phyloP scores from a whole-genome alignment of 1,139 yeast genomes.

The Hyphopichia khmerensis region DNA sequence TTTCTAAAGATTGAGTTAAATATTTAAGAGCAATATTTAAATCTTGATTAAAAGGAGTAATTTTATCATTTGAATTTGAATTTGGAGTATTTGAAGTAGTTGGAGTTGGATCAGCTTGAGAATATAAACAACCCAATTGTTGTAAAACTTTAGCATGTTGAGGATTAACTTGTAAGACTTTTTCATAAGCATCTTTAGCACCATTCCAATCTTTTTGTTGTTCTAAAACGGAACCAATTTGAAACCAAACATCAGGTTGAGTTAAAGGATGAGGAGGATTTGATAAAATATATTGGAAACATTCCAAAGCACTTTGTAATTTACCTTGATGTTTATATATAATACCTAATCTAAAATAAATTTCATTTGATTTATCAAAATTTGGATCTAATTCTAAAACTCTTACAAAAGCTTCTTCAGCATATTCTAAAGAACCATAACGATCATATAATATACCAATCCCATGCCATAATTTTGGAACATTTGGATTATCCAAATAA shows the following conservation, averaged over 20 bases:
- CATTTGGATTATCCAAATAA: conserved; percentile 89
- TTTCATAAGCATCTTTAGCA: conserved; percentile 93
- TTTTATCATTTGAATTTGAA: conserved; percentile 6
- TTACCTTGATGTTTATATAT: conserved; percentile 94
- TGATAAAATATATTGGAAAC: conserved; percentile 85
- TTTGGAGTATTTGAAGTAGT: conserved; percentile 38
- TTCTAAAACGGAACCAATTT: conserved; percentile 92
- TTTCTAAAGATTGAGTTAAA: conserved; percentile 81
- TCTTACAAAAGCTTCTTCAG: conserved; percentile 96
- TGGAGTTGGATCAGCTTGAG: conserved; percentile 60
- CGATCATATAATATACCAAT: conserved; percentile 95
- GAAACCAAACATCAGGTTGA: conserved; percentile 98
- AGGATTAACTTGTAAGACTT: conserved; percentile 85
- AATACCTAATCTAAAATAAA: conserved; percentile 94
- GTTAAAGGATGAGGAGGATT: conserved; percentile 96
- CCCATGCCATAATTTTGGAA: conserved; percentile 97
- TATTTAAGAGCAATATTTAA: conserved; percentile 81
- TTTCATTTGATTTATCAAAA: conserved; percentile 94
- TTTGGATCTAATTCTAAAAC: conserved; percentile 94
- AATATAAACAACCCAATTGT: conserved; percentile 92
- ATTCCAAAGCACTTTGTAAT: conserved; percentile 82
- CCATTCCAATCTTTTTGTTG: conserved; percentile 89
- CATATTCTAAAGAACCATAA: conserved; percentile 93
- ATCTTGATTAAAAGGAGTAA: conserved; percentile 56
- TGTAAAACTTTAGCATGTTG: conserved; percentile 94